Base-by-base conservation (phyloP, 352 stramenopile species). In the Bremia lactucae region DNA sequence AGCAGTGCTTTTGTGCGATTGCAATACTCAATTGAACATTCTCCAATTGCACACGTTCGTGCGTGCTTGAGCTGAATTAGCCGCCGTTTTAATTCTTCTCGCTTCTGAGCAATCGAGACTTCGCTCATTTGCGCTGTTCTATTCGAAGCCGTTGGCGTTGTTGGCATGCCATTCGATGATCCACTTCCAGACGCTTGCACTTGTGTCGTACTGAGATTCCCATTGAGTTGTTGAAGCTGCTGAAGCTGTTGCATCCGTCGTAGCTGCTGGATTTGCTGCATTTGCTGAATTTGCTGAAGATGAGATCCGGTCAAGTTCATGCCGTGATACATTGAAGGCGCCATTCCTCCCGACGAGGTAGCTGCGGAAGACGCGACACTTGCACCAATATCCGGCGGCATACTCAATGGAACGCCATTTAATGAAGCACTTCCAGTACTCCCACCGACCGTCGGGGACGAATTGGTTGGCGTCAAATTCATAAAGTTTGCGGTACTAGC, bases 11-110 rank as follows among this genome's bases (percentile, higher is more conserved):
- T 93, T 3, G 76, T 88, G 20, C 79, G 73, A 21, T 59, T 78
- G 43, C 80, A 93, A 35, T 89, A 90, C 45, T 87, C 77, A n/a
- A 87, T 79, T 1, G 50, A 43, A 21, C 80, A 93, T 36, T 90
- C 75, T 5, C 59, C 59, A 13, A 55, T 70, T 16, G 77, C 84
- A 49, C 80, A 93, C 14, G 80, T 93, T 18, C 80, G 72, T 5
- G 80, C 80, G 35, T 93, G 80, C 57, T 93, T 93, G 31, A 93
- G 52, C 55, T 93, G 80, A 42, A 93, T 87, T 18, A 93, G 31
- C 22, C 80, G 75, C 4, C 79, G 70, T 46, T 89, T 89, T 6
- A 93, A 58, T 28, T 93, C 80, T 52, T 93, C 80, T 1, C 80
- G 68, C 31, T 89, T 89, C 29, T 93, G 80, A 9, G 79, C 77